Evolutionary conservation across 495 filamentous ascomycete species (phyloP).

Genomic region (Penicillium cataractarum): DNA sequence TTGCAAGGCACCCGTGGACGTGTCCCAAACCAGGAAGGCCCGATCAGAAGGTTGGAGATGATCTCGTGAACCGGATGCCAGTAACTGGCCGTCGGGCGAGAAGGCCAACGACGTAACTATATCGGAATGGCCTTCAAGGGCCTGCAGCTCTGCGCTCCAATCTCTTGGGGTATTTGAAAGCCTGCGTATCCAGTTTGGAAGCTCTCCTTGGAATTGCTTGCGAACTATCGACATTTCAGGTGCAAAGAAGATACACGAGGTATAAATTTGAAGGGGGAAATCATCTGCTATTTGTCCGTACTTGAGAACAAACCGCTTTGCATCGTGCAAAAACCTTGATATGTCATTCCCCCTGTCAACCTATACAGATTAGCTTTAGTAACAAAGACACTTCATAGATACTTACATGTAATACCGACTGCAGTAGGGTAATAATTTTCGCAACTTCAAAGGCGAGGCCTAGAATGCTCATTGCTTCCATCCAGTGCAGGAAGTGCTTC

Average conservation of each 20-base stretch:
- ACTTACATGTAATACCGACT: conserved; percentile 8
- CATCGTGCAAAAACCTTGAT: conserved; percentile 22
- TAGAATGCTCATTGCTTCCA: conserved; percentile 48
- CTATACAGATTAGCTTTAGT: conserved; percentile 6
- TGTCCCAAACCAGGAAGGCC: conserved; percentile 22
- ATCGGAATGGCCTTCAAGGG: conserved; percentile 20
- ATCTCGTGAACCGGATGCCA: conserved; percentile 32
- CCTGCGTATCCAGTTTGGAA: conserved; percentile 19
- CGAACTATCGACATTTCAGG: conserved; percentile 35
- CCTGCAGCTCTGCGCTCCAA: conserved; percentile 19
- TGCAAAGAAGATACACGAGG: conserved; percentile 35
- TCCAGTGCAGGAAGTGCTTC: conserved; percentile 49
- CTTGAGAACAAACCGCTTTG: conserved; percentile 39
- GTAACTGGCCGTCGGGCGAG: conserved; percentile 22
- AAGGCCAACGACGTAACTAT: conserved; percentile 22
- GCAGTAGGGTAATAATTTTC: not conserved
- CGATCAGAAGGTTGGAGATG: conserved; percentile 12
- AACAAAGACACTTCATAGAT: not conserved
- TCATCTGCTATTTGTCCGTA: conserved; percentile 35
- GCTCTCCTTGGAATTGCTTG: conserved; percentile 6
- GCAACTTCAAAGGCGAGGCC: conserved; percentile 32
- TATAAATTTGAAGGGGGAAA: conserved; percentile 22
- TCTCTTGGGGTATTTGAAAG: conserved; percentile 11
- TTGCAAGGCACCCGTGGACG: not conserved
- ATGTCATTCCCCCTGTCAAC: conserved; percentile 16